phyloP scores from a whole-genome alignment of 805 yeast genomes.

The Yueomyces sinensis region DNA sequence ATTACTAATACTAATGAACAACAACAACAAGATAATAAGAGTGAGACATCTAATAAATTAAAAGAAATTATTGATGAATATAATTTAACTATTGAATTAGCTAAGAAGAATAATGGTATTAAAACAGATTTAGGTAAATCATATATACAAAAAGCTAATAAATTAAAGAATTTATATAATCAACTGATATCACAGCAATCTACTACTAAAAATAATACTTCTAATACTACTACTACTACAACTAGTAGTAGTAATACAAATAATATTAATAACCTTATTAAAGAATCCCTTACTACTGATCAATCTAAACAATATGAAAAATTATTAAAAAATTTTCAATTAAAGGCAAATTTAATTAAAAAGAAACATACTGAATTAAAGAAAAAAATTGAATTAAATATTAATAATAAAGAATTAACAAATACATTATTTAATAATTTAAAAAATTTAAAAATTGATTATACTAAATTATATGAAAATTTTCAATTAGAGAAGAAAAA shows the following conservation, averaged over 20 bases:
- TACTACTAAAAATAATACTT: conserved; percentile 1
- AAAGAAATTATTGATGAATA: conserved; percentile 49
- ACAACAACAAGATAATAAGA: too few species aligned
- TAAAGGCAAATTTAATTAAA: conserved; percentile 18
- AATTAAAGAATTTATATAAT: conserved; percentile 45
- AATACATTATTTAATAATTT: conserved; percentile 15
- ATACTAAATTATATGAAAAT: conserved; percentile 15
- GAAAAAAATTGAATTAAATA: conserved; percentile 19
- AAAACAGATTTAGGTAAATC: conserved; percentile 50
- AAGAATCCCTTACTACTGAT: conserved; percentile 19
- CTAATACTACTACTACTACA: background rate
- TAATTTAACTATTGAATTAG: conserved; percentile 44
- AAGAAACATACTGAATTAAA: conserved; percentile 19
- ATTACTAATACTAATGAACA: conserved; percentile 2
- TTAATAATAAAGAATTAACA: conserved; percentile 11
- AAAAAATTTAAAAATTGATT: conserved; percentile 15
- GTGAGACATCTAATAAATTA: too few species aligned
- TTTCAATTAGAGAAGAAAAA: conserved; percentile 19
- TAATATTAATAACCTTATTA: conserved; percentile 16
- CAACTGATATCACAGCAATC: conserved; percentile 31
- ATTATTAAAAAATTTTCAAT: conserved; percentile 16
- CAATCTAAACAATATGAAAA: conserved; percentile 20
- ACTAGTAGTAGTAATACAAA: conserved; percentile 3
- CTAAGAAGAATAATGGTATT: conserved; percentile 43
- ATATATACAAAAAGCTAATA: conserved; percentile 48